These are phyloP conservation scores for Phytopythium vexans DNA, from an alignment of 352 stramenopile species.

Conservation along the genomic window DNA sequence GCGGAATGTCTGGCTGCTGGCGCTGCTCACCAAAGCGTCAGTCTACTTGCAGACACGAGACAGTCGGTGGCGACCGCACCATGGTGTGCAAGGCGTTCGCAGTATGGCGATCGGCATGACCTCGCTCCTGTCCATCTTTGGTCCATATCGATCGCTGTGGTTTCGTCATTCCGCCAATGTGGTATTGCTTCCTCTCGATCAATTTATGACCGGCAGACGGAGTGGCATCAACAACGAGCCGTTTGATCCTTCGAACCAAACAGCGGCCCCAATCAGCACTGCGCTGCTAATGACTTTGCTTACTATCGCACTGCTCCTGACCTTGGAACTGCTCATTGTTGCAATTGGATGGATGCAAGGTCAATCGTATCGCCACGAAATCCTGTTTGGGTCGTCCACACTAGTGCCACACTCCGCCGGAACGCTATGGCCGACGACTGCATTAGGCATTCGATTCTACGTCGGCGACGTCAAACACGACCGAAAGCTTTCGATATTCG, in stretches of 20 bases:
- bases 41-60: constrained; percentile 16
- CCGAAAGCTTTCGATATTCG: background rate
- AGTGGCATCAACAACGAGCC: constrained; percentile 1
- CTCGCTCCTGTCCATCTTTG: constrained; percentile 29
- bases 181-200: background rate
- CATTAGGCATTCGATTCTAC: constrained; percentile 18
- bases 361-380: background rate
- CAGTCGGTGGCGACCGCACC: constrained; percentile 11
- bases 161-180: constrained; percentile 17
- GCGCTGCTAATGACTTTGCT: constrained; percentile 2
- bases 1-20: constrained; percentile 40
- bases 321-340: background rate
- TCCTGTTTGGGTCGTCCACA: background rate
- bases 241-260: background rate
- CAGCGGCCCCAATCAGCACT: background rate
- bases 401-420: constrained; percentile 5
- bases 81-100: constrained; percentile 25
- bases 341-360: background rate
- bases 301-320: background rate
- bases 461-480: background rate
- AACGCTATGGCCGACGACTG: constrained; percentile 16
- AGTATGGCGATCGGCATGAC: constrained; percentile 33
- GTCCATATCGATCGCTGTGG: constrained; percentile 19
- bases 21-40: constrained; percentile 22
- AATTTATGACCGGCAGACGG: background rate